Conservation (phyloP, 805 yeast species). For the Danielia oregonensis region DNA sequence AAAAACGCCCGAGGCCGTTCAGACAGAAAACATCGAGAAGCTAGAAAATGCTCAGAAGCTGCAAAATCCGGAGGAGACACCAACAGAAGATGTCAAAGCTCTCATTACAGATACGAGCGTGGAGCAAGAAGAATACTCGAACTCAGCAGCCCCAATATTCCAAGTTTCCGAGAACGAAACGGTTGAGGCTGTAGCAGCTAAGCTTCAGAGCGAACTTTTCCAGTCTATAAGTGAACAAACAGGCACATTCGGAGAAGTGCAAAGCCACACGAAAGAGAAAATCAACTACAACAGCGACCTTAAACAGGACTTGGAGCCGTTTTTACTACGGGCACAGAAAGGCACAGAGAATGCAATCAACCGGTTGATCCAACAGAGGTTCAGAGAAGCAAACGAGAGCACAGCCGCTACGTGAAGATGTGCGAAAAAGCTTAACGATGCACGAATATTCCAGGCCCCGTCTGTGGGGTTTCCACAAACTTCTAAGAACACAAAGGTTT, state of each 20-base stretch:
- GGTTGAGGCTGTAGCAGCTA: constrained; percentile 24
- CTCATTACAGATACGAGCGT: neutral
- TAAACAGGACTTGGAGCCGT: constrained; percentile 23
- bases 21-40: no score
- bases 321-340: constrained; percentile 22
- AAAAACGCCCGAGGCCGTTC: neutral
- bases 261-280: neutral
- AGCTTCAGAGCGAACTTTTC: constrained; percentile 21
- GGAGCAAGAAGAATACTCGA: constrained; percentile 2
- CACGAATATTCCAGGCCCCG: no score
- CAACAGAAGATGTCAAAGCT: no score
- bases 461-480: no score
- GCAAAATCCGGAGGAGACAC: no score
- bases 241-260: constrained; percentile 6
- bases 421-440: neutral
- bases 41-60: no score
- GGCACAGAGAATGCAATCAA: constrained; percentile 26
- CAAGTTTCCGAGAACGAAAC: constrained; percentile 19
- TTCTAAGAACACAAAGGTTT: no score
- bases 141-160: constrained; percentile 1
- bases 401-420: neutral
- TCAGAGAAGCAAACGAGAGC: constrained; percentile 8
- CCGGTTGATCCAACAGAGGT: constrained; percentile 23
- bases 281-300: constrained; percentile 27
- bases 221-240: constrained; percentile 10